A percentile compares a stretch with the other conserved stretches of the same genome.
phyloP scores from a whole-genome alignment of 805 yeast genomes.

The Naumovozyma dairenensis region DNA sequence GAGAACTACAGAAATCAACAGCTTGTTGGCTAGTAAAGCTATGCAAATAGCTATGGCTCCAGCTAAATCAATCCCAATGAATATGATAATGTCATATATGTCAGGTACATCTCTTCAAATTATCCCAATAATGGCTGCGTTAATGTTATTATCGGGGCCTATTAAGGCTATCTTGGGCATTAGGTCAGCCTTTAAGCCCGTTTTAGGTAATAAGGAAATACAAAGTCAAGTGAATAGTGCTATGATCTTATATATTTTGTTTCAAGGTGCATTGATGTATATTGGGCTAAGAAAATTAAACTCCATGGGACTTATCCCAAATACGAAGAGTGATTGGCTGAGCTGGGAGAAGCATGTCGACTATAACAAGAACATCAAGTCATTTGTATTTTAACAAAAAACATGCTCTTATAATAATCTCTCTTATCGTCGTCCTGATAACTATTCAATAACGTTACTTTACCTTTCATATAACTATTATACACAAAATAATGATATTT shows the following conservation, averaged over 20 bases:
- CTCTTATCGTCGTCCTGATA: neutral
- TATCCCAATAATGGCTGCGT: conserved; percentile 83
- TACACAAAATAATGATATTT: neutral
- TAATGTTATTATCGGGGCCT: conserved; percentile 74
- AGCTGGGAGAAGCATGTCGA: conserved; percentile 56
- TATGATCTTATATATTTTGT: conserved; percentile 38
- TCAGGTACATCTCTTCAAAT: conserved; percentile 84
- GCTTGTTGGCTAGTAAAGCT: conserved; percentile 45
- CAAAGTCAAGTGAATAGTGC: conserved; percentile 26
- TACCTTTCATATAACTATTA: neutral
- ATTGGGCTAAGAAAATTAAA: conserved; percentile 81
- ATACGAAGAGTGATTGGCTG: conserved; percentile 81
- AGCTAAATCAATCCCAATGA: conserved; percentile 83
- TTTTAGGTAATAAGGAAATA: conserved; percentile 30
- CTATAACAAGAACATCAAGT: conserved; percentile 12
- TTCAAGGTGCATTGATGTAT: conserved; percentile 46
- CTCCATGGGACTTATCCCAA: conserved; percentile 85
- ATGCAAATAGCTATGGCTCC: conserved; percentile 84
- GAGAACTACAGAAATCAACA: conserved; percentile 5
- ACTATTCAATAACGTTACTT: neutral
- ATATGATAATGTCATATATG: conserved; percentile 81
- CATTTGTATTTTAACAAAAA: conserved; percentile 18
- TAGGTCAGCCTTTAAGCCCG: conserved; percentile 42
- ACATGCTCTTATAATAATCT: neutral
- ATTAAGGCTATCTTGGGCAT: conserved; percentile 58